Evolutionary conservation across 2,329 filamentous ascomycete genomes (phyloP), one percentile per base, ranked within the genome.

Genomic region (Ceratocystiopsis minuta): DNA sequence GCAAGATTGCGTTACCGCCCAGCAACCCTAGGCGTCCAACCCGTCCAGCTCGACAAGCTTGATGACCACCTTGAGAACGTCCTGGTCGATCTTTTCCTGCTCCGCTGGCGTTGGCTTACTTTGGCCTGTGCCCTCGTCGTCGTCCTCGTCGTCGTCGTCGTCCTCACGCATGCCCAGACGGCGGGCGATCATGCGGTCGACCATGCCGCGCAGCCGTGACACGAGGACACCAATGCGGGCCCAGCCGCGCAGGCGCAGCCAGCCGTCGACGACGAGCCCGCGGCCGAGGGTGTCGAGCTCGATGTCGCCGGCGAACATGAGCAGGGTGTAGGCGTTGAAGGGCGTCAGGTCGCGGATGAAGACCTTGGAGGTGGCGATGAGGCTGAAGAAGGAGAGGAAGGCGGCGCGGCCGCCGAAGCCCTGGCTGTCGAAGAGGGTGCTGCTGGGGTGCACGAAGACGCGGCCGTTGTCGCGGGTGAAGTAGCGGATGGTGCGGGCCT

Each of bases 261-360:
- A 96, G 40, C 84, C 86, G 60, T 96, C 90, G 4, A 98, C 83
- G 3, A 95, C 65, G 16, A 98, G 63, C 0, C 90, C 90, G 17
- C 87, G 68, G 6, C 88, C 88, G 36, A 86, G 65, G 1, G 86
- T 93, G 60, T 96, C 90, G 3, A 96, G 73, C 45, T 77, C 74
- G 40, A 96, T 85, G 68, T 0, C 88, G 0, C 90, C 90, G 1
- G 79, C 81, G 59, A 98, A 96, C 44, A 98, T 69, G 20, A 98
- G 72, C 32, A 95, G 65, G 0, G 80, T 80, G 57, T 88, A 96
- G 0, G 81, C 77, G 53, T 94, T 95, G 59, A 95, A 88, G 1
- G 90, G 90, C 14, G 88, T 96, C 38, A 95, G 61, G 53, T 96
- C 88, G 17, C 88, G 68, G 18, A 96, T 75, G 55, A 94, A 96